Evolutionary conservation across 805 yeast genomes (phyloP), one percentile per base, ranked within the genome.

Genomic region (Candida nitratophila): DNA sequence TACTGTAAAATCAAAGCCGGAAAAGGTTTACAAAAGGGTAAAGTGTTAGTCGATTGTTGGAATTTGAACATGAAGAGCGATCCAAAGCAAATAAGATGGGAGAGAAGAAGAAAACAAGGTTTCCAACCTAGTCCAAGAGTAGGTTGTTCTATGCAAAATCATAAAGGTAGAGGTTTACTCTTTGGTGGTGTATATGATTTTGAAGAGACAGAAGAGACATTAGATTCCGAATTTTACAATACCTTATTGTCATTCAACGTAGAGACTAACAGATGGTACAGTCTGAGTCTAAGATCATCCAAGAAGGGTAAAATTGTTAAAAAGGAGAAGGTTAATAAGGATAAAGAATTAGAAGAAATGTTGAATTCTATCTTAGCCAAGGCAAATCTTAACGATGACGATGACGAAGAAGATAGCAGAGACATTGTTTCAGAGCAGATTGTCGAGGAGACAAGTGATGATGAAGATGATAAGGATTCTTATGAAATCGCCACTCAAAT

Each of bases 151-250:
- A 77, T 91, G 82, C 89, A 81, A 10, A 73, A 73, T 51, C 98
- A 91, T 64, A 85, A 86, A 54, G 95, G 95, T 46, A 79, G 97
- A 68, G 97, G 97, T 46, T 74, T 91, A 10, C 56, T 90, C 57
- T 93, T 91, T 67, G 98, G 98, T 33, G 98, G 98, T 54, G 99
- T 93, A 14, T 90, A 77, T 56, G 98, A 91, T 63, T 86, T 76
- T 48, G 96, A 90, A 53, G 99, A 91, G 64, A 91, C 96, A 14
- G 98, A 91, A 61, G 98, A 93, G 64, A 77, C 85, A 43, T 66
- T 91, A 48, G 91, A 85, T 39, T 87, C 96, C 1, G 79, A 77
- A 40, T 91, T 90, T 61, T 91, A 76, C 66, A 89, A 90, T 60
- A 80, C 81, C 47, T 63, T 91, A 41, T 79, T 79, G 55, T 83